phyloP scores from a whole-genome alignment of 768 basidiomycete species.

The Termitomyces heimii region DNA sequence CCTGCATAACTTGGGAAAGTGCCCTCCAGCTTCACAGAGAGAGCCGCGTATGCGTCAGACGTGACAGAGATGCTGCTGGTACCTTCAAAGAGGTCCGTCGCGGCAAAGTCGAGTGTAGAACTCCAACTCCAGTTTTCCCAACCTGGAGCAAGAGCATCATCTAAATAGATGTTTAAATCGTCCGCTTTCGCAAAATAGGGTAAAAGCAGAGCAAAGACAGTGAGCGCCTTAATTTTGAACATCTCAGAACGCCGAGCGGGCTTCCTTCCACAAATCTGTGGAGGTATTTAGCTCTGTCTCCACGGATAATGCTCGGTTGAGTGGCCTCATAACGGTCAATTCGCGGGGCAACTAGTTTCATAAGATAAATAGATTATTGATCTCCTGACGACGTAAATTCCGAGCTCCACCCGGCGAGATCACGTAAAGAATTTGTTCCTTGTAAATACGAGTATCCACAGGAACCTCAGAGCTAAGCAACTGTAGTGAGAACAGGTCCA shows the following conservation, averaged over 20 bases:
- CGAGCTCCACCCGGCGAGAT: neutral
- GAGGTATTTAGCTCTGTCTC: conserved; percentile 3
- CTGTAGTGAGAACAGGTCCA: neutral
- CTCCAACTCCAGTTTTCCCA: conserved; percentile 54
- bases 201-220: conserved; percentile 15
- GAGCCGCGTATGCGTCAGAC: conserved; percentile 35
- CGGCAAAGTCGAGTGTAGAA: conserved; percentile 33
- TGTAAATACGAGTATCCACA: neutral
- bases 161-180: conserved; percentile 37
- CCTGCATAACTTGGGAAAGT: conserved; percentile 40
- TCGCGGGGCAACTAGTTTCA: conserved; percentile 1
- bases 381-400: neutral
- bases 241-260: neutral
- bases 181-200: conserved; percentile 19
- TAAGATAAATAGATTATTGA: neutral
- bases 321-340: conserved; percentile 7
- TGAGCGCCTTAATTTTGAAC: conserved; percentile 4
- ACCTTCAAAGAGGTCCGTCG: conserved; percentile 37
- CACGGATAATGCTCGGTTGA: conserved; percentile 11
- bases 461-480: neutral
- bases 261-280: neutral
- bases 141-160: conserved; percentile 32
- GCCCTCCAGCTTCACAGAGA: conserved; percentile 39
- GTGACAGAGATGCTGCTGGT: conserved; percentile 36
- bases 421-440: neutral